Percentiles rank a stretch among this genome's conserved stretches.
These are phyloP conservation scores for Aspergillus coremiiformis DNA, from an alignment of 495 filamentous ascomycete genomes.

Conservation along the genomic window DNA sequence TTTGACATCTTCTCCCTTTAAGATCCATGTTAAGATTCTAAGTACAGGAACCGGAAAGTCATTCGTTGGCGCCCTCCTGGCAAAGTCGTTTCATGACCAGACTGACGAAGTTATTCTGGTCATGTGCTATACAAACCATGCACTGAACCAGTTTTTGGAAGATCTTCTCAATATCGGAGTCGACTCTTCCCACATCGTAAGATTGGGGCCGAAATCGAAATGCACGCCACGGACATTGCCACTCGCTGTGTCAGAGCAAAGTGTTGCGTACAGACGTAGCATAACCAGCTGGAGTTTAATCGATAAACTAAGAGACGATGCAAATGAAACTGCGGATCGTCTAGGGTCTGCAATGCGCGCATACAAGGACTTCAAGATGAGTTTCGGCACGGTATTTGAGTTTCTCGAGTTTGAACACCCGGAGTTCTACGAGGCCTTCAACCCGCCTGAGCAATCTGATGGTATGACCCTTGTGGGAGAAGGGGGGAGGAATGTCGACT, in stretches of 20 bases:
- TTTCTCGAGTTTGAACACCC: conserved; percentile 56
- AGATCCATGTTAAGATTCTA: not conserved
- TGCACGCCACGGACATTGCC: conserved; percentile 36
- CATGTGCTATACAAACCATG: conserved; percentile 63
- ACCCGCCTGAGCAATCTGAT: conserved; percentile 34
- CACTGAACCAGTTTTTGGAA: conserved; percentile 67
- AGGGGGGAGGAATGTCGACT: conserved; percentile 36
- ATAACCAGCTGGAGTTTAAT: conserved; percentile 33
- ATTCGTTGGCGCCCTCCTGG: conserved; percentile 63
- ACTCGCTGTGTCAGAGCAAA: conserved; percentile 43
- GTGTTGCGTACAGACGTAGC: conserved; percentile 15
- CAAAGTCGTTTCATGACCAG: conserved; percentile 49
- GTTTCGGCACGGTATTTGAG: conserved; percentile 41
- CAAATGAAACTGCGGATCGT: conserved; percentile 4
- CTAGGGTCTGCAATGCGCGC: conserved; percentile 18
- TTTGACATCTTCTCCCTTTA: not conserved
- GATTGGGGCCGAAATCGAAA: conserved; percentile 57
- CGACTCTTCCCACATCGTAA: conserved; percentile 44
- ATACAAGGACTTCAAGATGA: conserved; percentile 14
- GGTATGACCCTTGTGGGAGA: conserved; percentile 43
- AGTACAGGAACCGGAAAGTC: conserved; percentile 68
- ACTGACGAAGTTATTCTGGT: conserved; percentile 53
- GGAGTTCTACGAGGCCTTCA: conserved; percentile 51
- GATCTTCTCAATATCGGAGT: conserved; percentile 62
- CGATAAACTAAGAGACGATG: conserved; percentile 25